Percentiles rank a stretch among this genome's conserved stretches.
Evolutionary conservation across 1,284 basidiomycete genomes (phyloP).

Genomic region (Leccinum subfulvum): DNA sequence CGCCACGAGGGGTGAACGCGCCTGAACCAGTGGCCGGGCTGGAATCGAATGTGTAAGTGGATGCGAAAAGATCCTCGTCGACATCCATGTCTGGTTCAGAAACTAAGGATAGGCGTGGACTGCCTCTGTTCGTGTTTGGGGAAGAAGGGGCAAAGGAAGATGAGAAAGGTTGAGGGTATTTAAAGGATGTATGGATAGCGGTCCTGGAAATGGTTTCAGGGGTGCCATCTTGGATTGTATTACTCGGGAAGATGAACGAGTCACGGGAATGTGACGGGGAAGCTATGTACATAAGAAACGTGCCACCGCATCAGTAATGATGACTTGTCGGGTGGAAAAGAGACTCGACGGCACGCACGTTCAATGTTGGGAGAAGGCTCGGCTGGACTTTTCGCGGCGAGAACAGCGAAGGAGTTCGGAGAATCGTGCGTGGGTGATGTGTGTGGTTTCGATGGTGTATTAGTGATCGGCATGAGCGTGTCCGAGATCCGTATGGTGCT

Average conservation of each 20-base stretch:
- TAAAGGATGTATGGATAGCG: constrained; percentile 18
- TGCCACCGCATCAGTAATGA: constrained; percentile 9
- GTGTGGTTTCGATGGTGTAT: constrained; percentile 4
- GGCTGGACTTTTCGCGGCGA: constrained; percentile 20
- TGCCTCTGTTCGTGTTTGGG: constrained; percentile 23
- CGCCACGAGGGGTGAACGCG: constrained; percentile 20
- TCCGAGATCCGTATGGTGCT: constrained; percentile 64
- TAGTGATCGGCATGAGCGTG: constrained; percentile 18
- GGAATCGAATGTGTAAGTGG: constrained; percentile 37
- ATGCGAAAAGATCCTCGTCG: constrained; percentile 32
- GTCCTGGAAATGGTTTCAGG: constrained; percentile 27
- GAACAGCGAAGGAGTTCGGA: constrained; percentile 9
- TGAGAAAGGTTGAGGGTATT: constrained; percentile 14
- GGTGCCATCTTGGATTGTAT: constrained; percentile 27
- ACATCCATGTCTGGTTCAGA: constrained; percentile 30
- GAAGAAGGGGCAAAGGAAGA: constrained; percentile 33
- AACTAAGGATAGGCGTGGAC: constrained; percentile 24
- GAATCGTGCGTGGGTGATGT: constrained; percentile 2
- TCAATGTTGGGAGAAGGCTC: constrained; percentile 17
- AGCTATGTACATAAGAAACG: constrained; percentile 22
- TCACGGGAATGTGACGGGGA: constrained; percentile 30
- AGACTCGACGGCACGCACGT: constrained; percentile 19
- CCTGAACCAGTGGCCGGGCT: constrained; percentile 14
- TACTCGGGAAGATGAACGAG: constrained; percentile 41
- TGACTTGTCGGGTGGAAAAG: no score